Evolutionary conservation across 2,329 filamentous ascomycete species (phyloP).

Genomic region (Neofusicoccum laricinum): DNA sequence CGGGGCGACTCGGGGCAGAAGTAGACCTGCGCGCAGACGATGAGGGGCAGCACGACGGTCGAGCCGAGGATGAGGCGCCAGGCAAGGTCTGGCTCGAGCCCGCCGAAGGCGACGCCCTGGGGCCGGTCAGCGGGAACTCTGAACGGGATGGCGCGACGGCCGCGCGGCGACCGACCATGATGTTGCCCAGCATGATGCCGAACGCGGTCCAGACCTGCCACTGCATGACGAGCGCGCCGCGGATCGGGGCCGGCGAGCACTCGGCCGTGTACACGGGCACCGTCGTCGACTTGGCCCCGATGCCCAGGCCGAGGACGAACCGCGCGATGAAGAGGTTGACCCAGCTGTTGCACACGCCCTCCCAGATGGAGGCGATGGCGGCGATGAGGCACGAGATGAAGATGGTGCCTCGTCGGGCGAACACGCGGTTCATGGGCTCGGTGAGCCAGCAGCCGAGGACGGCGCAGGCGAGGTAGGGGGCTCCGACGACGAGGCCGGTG

Average conservation of each 20-base stretch:
- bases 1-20: conserved; percentile 39
- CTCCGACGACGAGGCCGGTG: conserved; percentile 44
- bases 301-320: conserved; percentile 42
- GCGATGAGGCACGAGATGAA: conserved; percentile 53
- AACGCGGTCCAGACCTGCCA: conserved; percentile 42
- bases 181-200: conserved; percentile 19
- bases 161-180: too few species aligned
- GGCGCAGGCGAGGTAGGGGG: conserved; percentile 45
- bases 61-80: conserved; percentile 18
- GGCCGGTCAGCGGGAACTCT: too few species aligned
- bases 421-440: conserved; percentile 57
- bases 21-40: conserved; percentile 17
- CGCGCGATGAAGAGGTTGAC: conserved; percentile 42
- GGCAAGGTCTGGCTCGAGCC: background rate
- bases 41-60: conserved; percentile 8
- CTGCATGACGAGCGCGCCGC: conserved; percentile 48
- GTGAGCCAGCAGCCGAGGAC: conserved; percentile 49
- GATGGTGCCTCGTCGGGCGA: conserved; percentile 63
- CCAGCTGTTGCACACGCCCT: conserved; percentile 43
- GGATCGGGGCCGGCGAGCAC: conserved; percentile 46
- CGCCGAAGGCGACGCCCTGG: background rate
- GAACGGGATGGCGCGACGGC: too few species aligned
- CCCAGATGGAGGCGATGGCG: conserved; percentile 42
- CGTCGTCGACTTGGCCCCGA: conserved; percentile 38
- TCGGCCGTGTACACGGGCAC: conserved; percentile 42